Base-by-base conservation (phyloP, 768 basidiomycete species). In the Amanita jacksonii region DNA sequence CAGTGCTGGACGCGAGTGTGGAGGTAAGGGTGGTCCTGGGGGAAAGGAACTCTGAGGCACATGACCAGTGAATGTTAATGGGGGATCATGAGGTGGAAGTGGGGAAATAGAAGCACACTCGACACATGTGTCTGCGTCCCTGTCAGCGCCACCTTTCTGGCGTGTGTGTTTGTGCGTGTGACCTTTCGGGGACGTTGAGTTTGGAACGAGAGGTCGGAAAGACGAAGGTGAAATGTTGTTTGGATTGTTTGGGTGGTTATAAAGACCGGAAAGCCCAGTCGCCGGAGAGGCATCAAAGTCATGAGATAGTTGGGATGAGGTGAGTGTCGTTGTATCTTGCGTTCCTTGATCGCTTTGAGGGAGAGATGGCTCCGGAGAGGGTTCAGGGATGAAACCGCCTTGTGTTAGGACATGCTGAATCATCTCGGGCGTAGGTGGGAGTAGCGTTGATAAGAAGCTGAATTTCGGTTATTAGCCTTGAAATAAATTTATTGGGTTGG, bases 371-470 rank as follows among this genome's bases (percentile, higher is more conserved):
- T 18, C 22, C 2, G 30, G 31, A 27, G 56, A 16, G 19, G 38
- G 16, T 7, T 35, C 41, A 5, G 46, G 9, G 13, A 34, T 42
- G 48, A 66, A 66, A 1, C 84, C 85, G 32, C 83, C 81, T 61
- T 80, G 79, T 1, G 72, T 66, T 16, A 87, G 69, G 19, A 83
- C 75, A 55, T 83, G 77, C 37, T 81, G 74, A 8, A 81, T 75
- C 5, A 74, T 79, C 56, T 81, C 78, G 7, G 76, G 69, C 0
- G 85, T 88, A 28, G 81, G 76, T 2, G 88, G 87, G 8, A 90
- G 72, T 5, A 92, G 72, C 0, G 81, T 77, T 1, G 83, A 75
- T 13, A 81, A 57, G 58, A 91, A 90, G 54, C 84, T 85, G 36
- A 19, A 16, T 1, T n/a, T 1, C 24, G 8, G 12, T 25, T 20